These are phyloP conservation scores for Croton setiger DNA, from an alignment of 441 rosid genomes.

Conservation along the genomic window DNA sequence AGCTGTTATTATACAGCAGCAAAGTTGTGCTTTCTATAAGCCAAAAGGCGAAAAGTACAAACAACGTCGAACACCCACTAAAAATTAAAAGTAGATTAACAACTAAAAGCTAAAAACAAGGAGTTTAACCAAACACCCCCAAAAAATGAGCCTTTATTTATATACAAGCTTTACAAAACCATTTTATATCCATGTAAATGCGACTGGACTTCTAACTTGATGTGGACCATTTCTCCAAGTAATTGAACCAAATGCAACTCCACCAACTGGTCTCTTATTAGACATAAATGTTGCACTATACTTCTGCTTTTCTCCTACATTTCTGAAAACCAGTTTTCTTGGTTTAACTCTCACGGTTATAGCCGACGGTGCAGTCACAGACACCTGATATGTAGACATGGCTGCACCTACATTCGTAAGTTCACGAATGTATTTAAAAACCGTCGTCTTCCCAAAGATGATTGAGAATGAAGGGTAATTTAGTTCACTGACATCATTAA, in stretches of 20 bases:
- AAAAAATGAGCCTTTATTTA: too few relatives aligned
- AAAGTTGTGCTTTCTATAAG: too few relatives aligned
- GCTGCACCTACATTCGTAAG: constrained; percentile 62
- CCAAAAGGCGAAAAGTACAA: too few relatives aligned
- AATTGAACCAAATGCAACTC: constrained; percentile 59
- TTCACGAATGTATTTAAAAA: background rate
- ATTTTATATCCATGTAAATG: constrained; percentile 50
- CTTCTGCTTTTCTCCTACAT: constrained; percentile 57
- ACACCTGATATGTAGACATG: constrained; percentile 40
- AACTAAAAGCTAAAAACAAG: too few relatives aligned
- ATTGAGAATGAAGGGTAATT: constrained; percentile 85
- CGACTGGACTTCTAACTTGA: constrained; percentile 70
- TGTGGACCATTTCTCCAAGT: constrained; percentile 53
- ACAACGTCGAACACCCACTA: too few relatives aligned
- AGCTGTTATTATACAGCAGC: too few relatives aligned
- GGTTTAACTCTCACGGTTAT: constrained; percentile 58
- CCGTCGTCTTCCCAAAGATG: constrained; percentile 25
- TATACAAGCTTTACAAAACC: too few relatives aligned
- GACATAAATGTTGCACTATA: constrained; percentile 56
- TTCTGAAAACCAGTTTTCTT: constrained; percentile 37
- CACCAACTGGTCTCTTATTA: constrained; percentile 28
- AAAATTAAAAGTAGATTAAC: too few relatives aligned
- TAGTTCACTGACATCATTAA: constrained; percentile 55
- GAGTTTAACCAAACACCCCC: too few relatives aligned
- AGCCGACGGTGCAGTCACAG: constrained; percentile 31